Base-by-base conservation (phyloP, 2,329 filamentous ascomycete species). In the Penicillium nordicum region DNA sequence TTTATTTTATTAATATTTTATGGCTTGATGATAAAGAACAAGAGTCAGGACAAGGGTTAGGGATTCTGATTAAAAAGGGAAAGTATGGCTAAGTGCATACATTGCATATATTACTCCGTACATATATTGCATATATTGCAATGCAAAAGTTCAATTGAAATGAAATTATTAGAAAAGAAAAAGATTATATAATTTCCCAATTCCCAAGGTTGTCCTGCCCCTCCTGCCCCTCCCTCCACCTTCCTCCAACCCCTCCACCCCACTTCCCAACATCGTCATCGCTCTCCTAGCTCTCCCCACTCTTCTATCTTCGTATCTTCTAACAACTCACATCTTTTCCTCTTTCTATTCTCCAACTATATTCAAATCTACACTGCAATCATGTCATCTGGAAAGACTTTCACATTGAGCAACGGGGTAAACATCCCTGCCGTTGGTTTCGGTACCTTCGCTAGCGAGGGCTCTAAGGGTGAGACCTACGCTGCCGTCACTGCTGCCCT, bases 361-460 rank as follows among this genome's bases (percentile, higher is more conserved):
- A 57, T 47, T 53, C 64, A 74, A 61, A 86, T 16, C 5, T 25
- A 44, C 29, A 27, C 12, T 50, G 1, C 48, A 51, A 50, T 16
- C 49, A 51, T 87, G 84, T 86, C 84, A 68, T 75, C 77, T 68
- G 80, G 74, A 63, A 66, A 69, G 58, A 77, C 75, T 44, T 83
- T 79, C 74, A 81, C 72, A 61, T 76, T 84, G 50, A 80, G 73
- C 76, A 84, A 83, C 68, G 82, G 81, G 64, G 81, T 87, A 57
- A 79, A 78, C 69, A 84, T 87, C 63, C 85, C 85, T 58, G 84
- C 78, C 46, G 74, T 87, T 32, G 85, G 85, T 27, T 87, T 88
- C 65, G 85, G 85, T 63, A 87, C 85, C 63, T 87, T 86, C 67
- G 82, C 84, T 70, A 88, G 82, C 71, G 86, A 89, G 74, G 86